Conservation (phyloP, 2,329 filamentous ascomycete species). For the Epichloe typhina region DNA sequence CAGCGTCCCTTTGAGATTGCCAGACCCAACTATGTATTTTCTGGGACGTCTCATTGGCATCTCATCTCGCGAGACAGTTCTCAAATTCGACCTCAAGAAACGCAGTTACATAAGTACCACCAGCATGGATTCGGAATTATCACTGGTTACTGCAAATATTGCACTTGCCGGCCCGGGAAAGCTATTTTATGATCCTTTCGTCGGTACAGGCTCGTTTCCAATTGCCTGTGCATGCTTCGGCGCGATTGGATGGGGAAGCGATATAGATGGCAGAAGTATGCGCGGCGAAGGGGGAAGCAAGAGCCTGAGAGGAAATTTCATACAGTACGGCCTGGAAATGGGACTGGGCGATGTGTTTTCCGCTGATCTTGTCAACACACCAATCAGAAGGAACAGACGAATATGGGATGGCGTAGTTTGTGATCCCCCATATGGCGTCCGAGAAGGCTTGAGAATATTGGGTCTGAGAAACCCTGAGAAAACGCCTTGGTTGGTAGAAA, state of each 20-base stretch:
- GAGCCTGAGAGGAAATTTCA: slow-evolving; percentile 56
- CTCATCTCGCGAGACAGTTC: slow-evolving; percentile 53
- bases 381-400: slow-evolving; percentile 43
- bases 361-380: slow-evolving; percentile 78
- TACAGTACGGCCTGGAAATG: slow-evolving; percentile 60
- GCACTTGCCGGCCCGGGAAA: slow-evolving; percentile 71
- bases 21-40: slow-evolving; percentile 47
- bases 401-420: slow-evolving; percentile 85
- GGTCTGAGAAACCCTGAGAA: slow-evolving; percentile 58
- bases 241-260: slow-evolving; percentile 68
- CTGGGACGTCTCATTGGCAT: slow-evolving; percentile 59
- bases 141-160: slow-evolving; percentile 83
- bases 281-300: slow-evolving; percentile 50
- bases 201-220: slow-evolving; percentile 87
- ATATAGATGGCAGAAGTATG: slow-evolving; percentile 86
- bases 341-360: slow-evolving; percentile 67
- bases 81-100: slow-evolving; percentile 83
- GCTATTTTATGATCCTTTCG: slow-evolving; percentile 88
- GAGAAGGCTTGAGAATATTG: slow-evolving; percentile 81
- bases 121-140: slow-evolving; percentile 91
- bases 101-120: slow-evolving; percentile 88
- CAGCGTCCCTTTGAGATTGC: slow-evolving; percentile 31
- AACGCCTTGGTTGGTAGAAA: slow-evolving; percentile 46
- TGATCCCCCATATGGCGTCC: slow-evolving; percentile 94
- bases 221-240: slow-evolving; percentile 86